Base-by-base conservation (phyloP, 208 protist genomes). In the Lotmaria passim region DNA sequence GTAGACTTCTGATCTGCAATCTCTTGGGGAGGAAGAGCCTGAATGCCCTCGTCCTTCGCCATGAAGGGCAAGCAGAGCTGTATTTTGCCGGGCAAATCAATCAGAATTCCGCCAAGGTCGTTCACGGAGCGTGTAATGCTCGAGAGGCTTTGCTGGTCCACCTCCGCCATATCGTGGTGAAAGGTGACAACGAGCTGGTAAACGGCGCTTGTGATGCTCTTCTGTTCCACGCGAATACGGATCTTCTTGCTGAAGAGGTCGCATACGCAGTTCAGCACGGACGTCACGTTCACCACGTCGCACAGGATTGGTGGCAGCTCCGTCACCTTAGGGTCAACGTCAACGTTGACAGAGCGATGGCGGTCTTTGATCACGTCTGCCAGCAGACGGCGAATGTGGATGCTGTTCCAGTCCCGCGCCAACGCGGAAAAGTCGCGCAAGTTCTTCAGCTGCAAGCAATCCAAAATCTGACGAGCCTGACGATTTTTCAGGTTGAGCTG, bases 391-490 rank as follows among this genome's bases (percentile, higher is more conserved):
- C 80, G 78, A 59, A 88, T 76, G 57, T 82, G 75, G 17, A 83
- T 79, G 33, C 34, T 73, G 31, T 51, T 66, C 86, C 86, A 88
- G 34, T 85, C 80, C 12, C 70, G 68, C 23, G 86, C 67, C 24
- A 76, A 48, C 6, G 70, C 59, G 8, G 80, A 65, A 39, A 91
- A 68, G 52, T 88, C 80, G 19, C 75, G 79, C 24, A 92, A 34
- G 56, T 85, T 89, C 47, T 89, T 87, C 71, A 79, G 85, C 61
- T 75, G 62, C 47, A 89, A n/a, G 55, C 78, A 86, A 44, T 89
- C 67, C 4, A 92, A 52, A 60, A 92, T 73, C 51, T 86, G 86
- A 1, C 44, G 64, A 56, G 82, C 81, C 36, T 77, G 66, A 2
- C 70, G 34, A 51, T 88, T 75, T 31, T 79, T 83, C 30, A 72